A percentile compares a stretch with the other conserved stretches of the same genome.
These are phyloP conservation scores for Turnera subulata DNA, from an alignment of 345 rosid genomes.

Conservation along the genomic window DNA sequence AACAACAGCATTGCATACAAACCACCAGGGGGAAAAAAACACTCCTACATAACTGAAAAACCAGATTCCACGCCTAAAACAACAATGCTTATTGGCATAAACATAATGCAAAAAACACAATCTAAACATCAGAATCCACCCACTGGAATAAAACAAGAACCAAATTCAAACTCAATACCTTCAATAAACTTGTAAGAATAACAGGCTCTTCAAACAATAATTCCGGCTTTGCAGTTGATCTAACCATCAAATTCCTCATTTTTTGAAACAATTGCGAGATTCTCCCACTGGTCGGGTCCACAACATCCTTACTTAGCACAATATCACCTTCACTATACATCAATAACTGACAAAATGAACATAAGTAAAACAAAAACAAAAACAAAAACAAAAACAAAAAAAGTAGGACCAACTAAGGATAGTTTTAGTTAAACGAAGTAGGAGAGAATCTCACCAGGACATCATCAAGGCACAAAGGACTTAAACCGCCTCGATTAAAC, in stretches of 20 bases:
- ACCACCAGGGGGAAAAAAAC: no score
- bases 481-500: slow-evolving; percentile 75
- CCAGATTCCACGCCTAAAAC: not conserved
- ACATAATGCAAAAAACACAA: not conserved
- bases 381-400: not conserved
- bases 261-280: slow-evolving; percentile 48
- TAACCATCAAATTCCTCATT: slow-evolving; percentile 46
- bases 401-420: not conserved
- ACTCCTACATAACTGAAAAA: no score
- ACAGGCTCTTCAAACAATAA: slow-evolving; percentile 41
- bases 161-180: slow-evolving; percentile 33
- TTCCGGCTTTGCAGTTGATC: slow-evolving; percentile 37
- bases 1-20: not conserved
- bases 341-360: slow-evolving; percentile 42
- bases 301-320: slow-evolving; percentile 41
- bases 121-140: not conserved
- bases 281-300: slow-evolving; percentile 48
- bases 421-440: not conserved
- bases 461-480: slow-evolving; percentile 77
- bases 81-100: not conserved
- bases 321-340: slow-evolving; percentile 86
- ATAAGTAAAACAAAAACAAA: slow-evolving; percentile 3
- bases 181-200: slow-evolving; percentile 44
- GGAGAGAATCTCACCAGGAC: slow-evolving; percentile 52
- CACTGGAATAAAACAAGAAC: no score